phyloP scores from a whole-genome alignment of 2,329 filamentous ascomycete genomes.

The Thielaviopsis musarum region DNA sequence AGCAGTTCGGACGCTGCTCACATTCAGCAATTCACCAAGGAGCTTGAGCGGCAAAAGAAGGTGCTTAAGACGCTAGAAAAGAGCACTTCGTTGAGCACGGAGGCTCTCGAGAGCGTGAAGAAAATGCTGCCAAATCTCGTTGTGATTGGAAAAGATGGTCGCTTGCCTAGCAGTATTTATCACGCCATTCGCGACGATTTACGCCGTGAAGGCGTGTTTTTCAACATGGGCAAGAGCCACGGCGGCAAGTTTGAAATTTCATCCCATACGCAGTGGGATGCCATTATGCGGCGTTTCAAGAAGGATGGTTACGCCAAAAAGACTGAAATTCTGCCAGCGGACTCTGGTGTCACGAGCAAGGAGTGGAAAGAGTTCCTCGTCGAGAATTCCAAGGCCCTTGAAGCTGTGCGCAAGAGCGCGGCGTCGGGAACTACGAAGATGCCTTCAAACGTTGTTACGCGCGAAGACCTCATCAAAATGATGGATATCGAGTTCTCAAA shows the following conservation, averaged over 20 bases:
- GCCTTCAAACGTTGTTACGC: constrained; percentile 25
- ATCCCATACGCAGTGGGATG: constrained; percentile 30
- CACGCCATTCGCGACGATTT: constrained; percentile 42
- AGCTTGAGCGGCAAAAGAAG: constrained; percentile 18
- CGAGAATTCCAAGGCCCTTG: constrained; percentile 19
- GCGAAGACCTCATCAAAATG: constrained; percentile 31
- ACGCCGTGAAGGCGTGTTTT: constrained; percentile 28
- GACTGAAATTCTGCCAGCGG: not conserved
- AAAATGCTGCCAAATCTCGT: constrained; percentile 38
- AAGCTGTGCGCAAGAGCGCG: constrained; percentile 19
- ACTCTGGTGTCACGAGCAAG: constrained; percentile 20
- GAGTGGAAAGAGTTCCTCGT: constrained; percentile 17
- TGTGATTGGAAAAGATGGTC: constrained; percentile 32
- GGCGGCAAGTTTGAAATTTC: constrained; percentile 22
- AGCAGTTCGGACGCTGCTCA: constrained; percentile 19
- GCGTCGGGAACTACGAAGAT: not conserved
- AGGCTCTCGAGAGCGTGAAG: constrained; percentile 27
- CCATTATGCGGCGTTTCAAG: constrained; percentile 26
- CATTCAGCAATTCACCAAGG: constrained; percentile 18
- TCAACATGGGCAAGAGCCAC: constrained; percentile 27
- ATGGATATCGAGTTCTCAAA: constrained; percentile 24
- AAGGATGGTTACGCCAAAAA: constrained; percentile 16
- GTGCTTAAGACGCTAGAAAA: constrained; percentile 2
- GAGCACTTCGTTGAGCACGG: constrained; percentile 8
- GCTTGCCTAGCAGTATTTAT: constrained; percentile 44